Evolutionary conservation across 345 rosid genomes (phyloP).

Genomic region (Salix koriyanagi): DNA sequence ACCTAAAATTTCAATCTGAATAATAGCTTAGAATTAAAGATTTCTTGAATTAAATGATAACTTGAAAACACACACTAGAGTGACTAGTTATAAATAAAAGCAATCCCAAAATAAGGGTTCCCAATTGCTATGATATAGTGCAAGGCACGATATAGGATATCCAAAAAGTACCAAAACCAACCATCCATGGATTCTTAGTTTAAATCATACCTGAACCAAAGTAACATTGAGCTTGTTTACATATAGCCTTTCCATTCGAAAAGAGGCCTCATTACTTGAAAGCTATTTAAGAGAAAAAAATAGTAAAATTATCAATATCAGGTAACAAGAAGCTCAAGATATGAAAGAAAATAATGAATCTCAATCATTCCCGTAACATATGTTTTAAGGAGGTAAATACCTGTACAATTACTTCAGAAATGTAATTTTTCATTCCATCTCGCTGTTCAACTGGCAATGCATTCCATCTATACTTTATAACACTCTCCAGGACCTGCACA

Average conservation of each 20-base stretch:
- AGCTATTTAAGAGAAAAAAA: constrained; percentile 45
- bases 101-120: neutral
- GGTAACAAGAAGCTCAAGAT: neutral
- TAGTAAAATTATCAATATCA: neutral
- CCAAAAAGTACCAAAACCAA: neutral
- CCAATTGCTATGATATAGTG: neutral
- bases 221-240: constrained; percentile 92
- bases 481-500: constrained; percentile 91
- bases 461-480: constrained; percentile 97
- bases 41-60: neutral
- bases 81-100: neutral
- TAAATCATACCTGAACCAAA: constrained; percentile 74
- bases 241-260: constrained; percentile 80
- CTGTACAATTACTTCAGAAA: constrained; percentile 98
- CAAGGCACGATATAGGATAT: neutral
- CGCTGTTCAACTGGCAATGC: constrained; percentile 93
- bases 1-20: neutral
- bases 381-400: constrained; percentile 24
- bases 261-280: constrained; percentile 82
- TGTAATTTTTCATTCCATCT: constrained; percentile 99
- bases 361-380: neutral
- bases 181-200: neutral
- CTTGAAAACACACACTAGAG: neutral
- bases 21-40: neutral
- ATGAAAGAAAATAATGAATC: neutral